phyloP scores from a whole-genome alignment of 2,329 filamentous ascomycete species.

The Penicillium hesseltinei region DNA sequence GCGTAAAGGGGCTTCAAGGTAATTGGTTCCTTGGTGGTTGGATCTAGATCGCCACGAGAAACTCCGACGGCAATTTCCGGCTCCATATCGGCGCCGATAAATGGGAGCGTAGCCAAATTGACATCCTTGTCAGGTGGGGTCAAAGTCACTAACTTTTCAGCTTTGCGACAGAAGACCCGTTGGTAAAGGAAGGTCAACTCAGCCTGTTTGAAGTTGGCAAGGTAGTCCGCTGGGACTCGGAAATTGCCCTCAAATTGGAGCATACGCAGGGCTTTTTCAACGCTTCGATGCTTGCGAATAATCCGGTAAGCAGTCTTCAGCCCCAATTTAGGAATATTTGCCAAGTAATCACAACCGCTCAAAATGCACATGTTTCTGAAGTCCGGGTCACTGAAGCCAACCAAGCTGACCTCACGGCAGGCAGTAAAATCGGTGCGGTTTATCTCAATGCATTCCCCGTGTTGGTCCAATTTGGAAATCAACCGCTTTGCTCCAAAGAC shows the following conservation, averaged over 20 bases:
- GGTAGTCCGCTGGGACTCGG: conserved; percentile 75
- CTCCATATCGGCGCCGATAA: conserved; percentile 73
- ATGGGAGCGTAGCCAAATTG: conserved; percentile 69
- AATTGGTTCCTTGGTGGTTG: conserved; percentile 75
- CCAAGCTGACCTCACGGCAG: conserved; percentile 81
- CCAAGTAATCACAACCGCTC: conserved; percentile 94
- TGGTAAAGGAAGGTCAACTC: conserved; percentile 93
- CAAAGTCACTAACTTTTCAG: conserved; percentile 70
- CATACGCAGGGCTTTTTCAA: conserved; percentile 77
- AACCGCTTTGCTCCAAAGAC: conserved; percentile 92
- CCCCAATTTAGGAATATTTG: conserved; percentile 78
- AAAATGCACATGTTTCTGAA: conserved; percentile 96
- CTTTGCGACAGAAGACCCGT: conserved; percentile 82
- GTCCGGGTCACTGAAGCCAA: conserved; percentile 87
- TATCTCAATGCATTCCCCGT: conserved; percentile 90
- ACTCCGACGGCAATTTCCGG: conserved; percentile 69
- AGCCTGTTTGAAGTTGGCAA: conserved; percentile 77
- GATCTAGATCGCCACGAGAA: conserved; percentile 78
- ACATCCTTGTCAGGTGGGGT: conserved; percentile 64
- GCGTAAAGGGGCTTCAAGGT: conserved; percentile 36
- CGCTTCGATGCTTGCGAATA: conserved; percentile 83
- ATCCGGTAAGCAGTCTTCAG: conserved; percentile 91
- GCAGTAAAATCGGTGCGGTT: conserved; percentile 84
- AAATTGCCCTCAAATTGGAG: conserved; percentile 87
- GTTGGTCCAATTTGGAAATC: conserved; percentile 89